Percentiles rank a stretch among this genome's conserved stretches.
phyloP scores from a whole-genome alignment of 1,284 basidiomycete genomes.

The Apiotrichum brassicae region DNA sequence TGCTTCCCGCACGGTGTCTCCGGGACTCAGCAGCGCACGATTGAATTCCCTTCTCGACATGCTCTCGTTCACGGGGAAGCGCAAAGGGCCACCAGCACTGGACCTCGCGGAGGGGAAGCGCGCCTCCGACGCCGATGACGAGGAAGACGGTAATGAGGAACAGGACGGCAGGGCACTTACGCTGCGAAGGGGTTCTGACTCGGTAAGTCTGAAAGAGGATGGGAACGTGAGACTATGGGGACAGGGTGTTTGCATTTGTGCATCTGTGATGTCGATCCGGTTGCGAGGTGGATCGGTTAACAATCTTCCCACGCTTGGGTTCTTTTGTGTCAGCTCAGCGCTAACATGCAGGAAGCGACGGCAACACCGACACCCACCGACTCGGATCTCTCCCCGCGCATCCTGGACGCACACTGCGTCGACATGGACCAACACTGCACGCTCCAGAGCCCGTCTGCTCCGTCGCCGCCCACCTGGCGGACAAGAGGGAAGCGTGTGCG shows the following conservation, averaged over 20 bases:
- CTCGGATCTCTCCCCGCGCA: neutral
- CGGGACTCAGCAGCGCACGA: neutral
- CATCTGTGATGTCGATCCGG: too few species aligned
- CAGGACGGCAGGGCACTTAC: neutral
- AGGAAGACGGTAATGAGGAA: neutral
- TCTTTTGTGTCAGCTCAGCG: too few species aligned
- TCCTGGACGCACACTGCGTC: neutral
- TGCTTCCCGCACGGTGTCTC: neutral
- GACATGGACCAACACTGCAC: conserved; percentile 1
- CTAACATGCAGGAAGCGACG: neutral
- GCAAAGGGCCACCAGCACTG: neutral
- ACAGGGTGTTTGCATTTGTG: too few species aligned
- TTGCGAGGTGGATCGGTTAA: too few species aligned
- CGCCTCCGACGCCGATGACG: neutral
- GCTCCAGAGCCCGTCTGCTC: neutral
- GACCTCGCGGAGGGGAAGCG: neutral
- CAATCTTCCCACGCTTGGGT: too few species aligned
- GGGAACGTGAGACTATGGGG: too few species aligned
- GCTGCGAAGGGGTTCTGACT: too few species aligned
- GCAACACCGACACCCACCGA: neutral
- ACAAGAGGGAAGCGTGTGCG: neutral
- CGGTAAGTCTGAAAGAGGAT: too few species aligned
- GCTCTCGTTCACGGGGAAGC: conserved; percentile 2
- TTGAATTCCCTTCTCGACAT: neutral
- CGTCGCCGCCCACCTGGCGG: neutral